These are phyloP conservation scores for Aeminium ludgeri DNA, from an alignment of 495 filamentous ascomycete genomes.

Conservation along the genomic window DNA sequence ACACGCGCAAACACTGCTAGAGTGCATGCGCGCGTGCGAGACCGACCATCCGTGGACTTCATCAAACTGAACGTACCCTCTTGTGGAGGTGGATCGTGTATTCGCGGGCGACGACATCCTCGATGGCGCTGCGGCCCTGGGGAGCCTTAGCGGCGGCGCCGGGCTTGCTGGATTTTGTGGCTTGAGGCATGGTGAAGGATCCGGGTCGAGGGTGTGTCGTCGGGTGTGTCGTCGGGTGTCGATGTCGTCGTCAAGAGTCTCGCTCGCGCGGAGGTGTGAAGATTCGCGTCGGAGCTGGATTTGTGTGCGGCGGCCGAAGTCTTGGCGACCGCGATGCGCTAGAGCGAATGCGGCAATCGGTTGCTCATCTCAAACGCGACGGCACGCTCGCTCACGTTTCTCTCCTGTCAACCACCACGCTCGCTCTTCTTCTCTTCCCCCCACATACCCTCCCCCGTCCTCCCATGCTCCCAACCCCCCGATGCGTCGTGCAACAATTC, in stretches of 20 bases:
- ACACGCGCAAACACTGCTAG: background rate
- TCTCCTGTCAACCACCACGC: background rate
- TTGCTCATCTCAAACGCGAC: too few relatives aligned
- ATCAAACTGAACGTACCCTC: constrained; percentile 78
- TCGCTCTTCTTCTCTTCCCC: background rate
- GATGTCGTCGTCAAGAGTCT: background rate
- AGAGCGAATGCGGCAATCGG: too few relatives aligned
- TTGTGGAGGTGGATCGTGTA: constrained; percentile 99
- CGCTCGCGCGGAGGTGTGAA: too few relatives aligned
- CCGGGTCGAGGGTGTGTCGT: background rate
- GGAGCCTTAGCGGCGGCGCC: constrained; percentile 50
- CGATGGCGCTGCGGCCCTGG: constrained; percentile 70
- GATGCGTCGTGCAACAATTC: constrained; percentile 16
- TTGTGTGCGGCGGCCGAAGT: background rate
- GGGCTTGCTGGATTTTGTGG: constrained; percentile 33
- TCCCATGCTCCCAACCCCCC: background rate
- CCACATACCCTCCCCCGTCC: background rate
- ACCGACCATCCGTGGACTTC: constrained; percentile 46
- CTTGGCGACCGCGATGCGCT: background rate
- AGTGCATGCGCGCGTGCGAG: background rate
- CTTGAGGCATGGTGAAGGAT: constrained; percentile 10
- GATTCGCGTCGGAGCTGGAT: too few relatives aligned
- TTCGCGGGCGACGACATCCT: constrained; percentile 95
- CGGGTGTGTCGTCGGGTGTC: background rate
- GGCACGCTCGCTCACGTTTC: too few relatives aligned